These are phyloP conservation scores for Trichoderma arundinaceum DNA, from an alignment of 2,329 filamentous ascomycete genomes.

Conservation along the genomic window DNA sequence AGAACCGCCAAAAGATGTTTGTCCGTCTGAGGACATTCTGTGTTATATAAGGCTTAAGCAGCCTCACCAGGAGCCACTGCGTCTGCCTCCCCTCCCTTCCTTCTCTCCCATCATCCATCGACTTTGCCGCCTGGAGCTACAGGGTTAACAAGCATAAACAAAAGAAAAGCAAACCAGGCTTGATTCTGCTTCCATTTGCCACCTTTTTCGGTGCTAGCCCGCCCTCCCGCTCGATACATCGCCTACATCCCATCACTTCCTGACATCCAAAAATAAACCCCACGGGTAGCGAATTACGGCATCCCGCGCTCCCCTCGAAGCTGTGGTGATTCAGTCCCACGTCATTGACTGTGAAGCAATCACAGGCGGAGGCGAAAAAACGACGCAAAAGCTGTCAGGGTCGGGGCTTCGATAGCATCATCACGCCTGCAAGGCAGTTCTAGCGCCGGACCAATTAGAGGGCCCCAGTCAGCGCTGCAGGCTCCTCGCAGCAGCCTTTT, in stretches of 20 bases:
- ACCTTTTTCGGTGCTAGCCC: constrained; percentile 8
- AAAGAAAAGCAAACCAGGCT: not conserved
- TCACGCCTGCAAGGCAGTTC: not conserved
- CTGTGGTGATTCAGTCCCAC: constrained; percentile 24
- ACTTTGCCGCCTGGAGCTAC: constrained; percentile 2
- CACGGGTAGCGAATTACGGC: not conserved
- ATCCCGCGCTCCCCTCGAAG: not conserved
- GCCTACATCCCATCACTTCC: not conserved
- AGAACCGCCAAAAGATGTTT: not conserved
- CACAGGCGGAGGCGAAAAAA: constrained; percentile 15
- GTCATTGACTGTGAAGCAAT: constrained; percentile 24
- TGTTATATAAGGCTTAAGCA: constrained; percentile 22
- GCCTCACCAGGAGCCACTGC: constrained; percentile 12
- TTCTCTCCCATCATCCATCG: not conserved
- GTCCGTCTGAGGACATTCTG: not conserved
- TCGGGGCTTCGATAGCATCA: constrained; percentile 25
- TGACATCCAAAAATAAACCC: constrained; percentile 15
- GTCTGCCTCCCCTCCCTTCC: constrained; percentile 7
- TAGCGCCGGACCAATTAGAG: constrained; percentile 22
- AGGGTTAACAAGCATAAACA: not conserved
- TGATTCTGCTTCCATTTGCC: constrained; percentile 3
- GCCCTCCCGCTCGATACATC: constrained; percentile 10
- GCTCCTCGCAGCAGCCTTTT: not conserved
- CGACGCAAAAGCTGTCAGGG: constrained; percentile 20
- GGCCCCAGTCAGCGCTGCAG: constrained; percentile 8